These are phyloP conservation scores for Pseudonectria buxi DNA, from an alignment of 2,329 filamentous ascomycete species.

Conservation along the genomic window DNA sequence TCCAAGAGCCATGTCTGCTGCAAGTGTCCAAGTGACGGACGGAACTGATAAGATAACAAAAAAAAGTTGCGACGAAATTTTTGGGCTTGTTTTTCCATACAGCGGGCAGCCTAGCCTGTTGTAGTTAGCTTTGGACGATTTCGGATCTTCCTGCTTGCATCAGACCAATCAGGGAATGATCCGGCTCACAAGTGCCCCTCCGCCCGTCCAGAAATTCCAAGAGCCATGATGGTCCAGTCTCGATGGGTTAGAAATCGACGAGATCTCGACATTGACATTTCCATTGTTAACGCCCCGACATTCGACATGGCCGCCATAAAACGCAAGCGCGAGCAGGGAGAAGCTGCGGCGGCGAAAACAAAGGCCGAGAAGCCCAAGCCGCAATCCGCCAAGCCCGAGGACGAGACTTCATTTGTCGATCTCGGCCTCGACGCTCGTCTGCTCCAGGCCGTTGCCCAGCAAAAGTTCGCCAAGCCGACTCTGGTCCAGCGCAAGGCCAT, in stretches of 20 bases:
- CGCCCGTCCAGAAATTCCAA: constrained; percentile 19
- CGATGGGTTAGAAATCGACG: constrained; percentile 14
- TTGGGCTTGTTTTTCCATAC: constrained; percentile 14
- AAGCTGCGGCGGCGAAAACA: constrained; percentile 36
- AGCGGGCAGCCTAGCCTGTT: neutral
- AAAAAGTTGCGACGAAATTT: constrained; percentile 15
- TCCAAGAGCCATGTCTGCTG: too few species aligned
- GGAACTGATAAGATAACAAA: constrained; percentile 18
- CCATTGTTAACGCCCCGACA: constrained; percentile 4
- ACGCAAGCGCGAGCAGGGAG: constrained; percentile 53
- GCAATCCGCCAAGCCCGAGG: constrained; percentile 10
- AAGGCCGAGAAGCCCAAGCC: constrained; percentile 16
- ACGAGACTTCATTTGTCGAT: constrained; percentile 58
- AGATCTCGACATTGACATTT: constrained; percentile 6
- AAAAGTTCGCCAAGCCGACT: constrained; percentile 82
- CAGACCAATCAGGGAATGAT: constrained; percentile 13
- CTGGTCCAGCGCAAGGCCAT: constrained; percentile 82
- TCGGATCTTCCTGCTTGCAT: neutral
- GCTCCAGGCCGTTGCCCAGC: constrained; percentile 75
- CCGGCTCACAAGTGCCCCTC: constrained; percentile 18
- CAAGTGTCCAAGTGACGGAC: too few species aligned
- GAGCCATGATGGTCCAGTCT: constrained; percentile 14
- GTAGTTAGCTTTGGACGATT: rapidly evolving
- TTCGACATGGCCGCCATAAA: constrained; percentile 31
- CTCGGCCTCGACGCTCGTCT: constrained; percentile 79